Conservation (phyloP, 495 filamentous ascomycete species). For the Penicillium silybi region DNA sequence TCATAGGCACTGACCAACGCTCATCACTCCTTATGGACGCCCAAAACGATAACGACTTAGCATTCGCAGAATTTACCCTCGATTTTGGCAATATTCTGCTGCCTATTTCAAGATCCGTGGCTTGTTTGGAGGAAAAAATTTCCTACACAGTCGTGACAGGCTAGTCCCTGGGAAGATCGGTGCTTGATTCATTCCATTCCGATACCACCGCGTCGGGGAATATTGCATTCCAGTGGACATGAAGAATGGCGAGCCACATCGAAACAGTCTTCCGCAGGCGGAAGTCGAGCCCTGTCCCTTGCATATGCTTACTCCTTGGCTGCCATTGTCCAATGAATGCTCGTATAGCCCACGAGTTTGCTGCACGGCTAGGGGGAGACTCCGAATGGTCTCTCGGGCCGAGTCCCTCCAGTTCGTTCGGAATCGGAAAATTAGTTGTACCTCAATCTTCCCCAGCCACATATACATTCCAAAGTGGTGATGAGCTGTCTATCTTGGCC, state of each 20-base stretch:
- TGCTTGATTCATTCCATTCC: background rate
- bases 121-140: background rate
- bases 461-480: background rate
- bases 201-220: background rate
- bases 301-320: background rate
- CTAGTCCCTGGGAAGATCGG: background rate
- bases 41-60: too few relatives aligned
- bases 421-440: constrained; percentile 3
- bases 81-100: background rate
- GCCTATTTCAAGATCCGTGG: background rate
- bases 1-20: too few relatives aligned
- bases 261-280: constrained; percentile 1
- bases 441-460: constrained; percentile 2
- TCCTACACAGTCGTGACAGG: background rate
- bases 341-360: background rate
- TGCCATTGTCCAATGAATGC: background rate
- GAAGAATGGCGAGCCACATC: constrained; percentile 12
- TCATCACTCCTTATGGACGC: too few relatives aligned
- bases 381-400: background rate
- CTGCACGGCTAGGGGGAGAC: background rate
- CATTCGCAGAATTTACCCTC: background rate
- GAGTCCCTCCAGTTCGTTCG: background rate
- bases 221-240: constrained; percentile 8
- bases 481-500: background rate
- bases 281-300: background rate